A percentile compares a stretch with the other conserved stretches of the same genome.
Conservation (phyloP, 1,139 yeast genomes). For the Pichia sp. region DNA sequence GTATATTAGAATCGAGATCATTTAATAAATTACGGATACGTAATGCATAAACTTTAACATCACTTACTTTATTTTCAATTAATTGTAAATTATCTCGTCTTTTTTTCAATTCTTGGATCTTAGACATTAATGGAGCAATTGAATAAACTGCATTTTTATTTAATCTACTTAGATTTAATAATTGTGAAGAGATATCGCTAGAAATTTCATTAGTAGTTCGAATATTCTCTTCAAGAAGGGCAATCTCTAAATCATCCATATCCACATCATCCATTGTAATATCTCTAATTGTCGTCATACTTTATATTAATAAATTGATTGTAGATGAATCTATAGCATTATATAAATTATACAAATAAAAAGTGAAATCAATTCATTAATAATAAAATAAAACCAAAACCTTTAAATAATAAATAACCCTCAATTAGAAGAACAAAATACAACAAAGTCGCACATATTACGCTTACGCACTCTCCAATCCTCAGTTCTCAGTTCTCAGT, state of each 20-base stretch:
- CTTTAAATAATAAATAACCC: too few species aligned
- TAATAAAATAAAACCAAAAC: too few species aligned
- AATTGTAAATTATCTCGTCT: slow-evolving; percentile 56
- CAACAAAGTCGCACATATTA: too few species aligned
- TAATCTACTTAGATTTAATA: slow-evolving; percentile 49
- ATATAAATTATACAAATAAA: too few species aligned
- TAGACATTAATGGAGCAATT: slow-evolving; percentile 64
- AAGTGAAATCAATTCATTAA: too few species aligned
- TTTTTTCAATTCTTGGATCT: slow-evolving; percentile 51
- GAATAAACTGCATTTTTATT: slow-evolving; percentile 58
- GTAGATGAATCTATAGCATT: too few species aligned
- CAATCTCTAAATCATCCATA: slow-evolving; percentile 79
- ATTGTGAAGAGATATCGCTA: slow-evolving; percentile 47
- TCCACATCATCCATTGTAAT: too few species aligned
- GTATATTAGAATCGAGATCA: not conserved
- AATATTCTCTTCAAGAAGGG: slow-evolving; percentile 72
- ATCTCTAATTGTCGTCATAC: too few species aligned
- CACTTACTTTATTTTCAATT: slow-evolving; percentile 54
- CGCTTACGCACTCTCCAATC: too few species aligned
- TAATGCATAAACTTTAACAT: slow-evolving; percentile 61
- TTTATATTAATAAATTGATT: too few species aligned
- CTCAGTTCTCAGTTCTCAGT: too few species aligned
- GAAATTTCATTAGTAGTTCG: slow-evolving; percentile 54
- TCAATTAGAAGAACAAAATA: too few species aligned
- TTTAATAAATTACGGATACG: slow-evolving; percentile 6